Percentiles rank a stretch among this genome's conserved stretches.
Evolutionary conservation across 139 green algal species (phyloP).

Genomic region (Closterium sp.): DNA sequence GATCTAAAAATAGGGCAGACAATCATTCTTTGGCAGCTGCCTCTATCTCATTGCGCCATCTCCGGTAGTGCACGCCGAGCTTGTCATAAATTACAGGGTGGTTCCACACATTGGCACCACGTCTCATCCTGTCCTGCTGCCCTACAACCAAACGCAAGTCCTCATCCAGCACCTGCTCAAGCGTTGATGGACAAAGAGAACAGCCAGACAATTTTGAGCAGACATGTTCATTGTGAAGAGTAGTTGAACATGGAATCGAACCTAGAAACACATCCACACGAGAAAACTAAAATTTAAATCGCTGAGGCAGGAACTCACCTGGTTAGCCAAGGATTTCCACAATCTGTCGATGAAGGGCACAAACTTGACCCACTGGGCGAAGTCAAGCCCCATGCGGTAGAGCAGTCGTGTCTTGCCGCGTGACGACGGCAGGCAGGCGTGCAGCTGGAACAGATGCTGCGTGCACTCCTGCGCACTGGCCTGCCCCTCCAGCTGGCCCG

Average conservation of each 20-base stretch:
- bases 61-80: conserved; percentile 88
- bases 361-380: conserved; percentile 79
- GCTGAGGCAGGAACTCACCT: conserved; percentile 1
- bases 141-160: conserved; percentile 92
- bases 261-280: too few relatives aligned
- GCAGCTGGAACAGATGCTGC: conserved; percentile 95
- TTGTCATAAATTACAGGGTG: conserved; percentile 96
- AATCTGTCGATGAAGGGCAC: conserved; percentile 84
- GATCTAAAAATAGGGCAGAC: too few relatives aligned
- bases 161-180: conserved; percentile 88
- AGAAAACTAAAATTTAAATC: too few relatives aligned
- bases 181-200: not conserved
- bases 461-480: conserved; percentile 68
- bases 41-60: conserved; percentile 78
- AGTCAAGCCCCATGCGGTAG: conserved; percentile 98
- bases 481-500: conserved; percentile 77
- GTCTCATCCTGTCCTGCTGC: conserved; percentile 90
- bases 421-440: conserved; percentile 90
- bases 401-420: conserved; percentile 86
- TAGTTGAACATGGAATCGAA: too few relatives aligned
- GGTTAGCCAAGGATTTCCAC: conserved; percentile 80
- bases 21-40: not conserved
- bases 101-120: conserved; percentile 84
- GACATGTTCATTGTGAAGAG: too few relatives aligned
- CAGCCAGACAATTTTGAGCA: not conserved